Percentiles rank a stretch among this genome's conserved stretches.
Evolutionary conservation across 2,329 filamentous ascomycete species (phyloP).

Genomic region (Aureobasidium namibiae): DNA sequence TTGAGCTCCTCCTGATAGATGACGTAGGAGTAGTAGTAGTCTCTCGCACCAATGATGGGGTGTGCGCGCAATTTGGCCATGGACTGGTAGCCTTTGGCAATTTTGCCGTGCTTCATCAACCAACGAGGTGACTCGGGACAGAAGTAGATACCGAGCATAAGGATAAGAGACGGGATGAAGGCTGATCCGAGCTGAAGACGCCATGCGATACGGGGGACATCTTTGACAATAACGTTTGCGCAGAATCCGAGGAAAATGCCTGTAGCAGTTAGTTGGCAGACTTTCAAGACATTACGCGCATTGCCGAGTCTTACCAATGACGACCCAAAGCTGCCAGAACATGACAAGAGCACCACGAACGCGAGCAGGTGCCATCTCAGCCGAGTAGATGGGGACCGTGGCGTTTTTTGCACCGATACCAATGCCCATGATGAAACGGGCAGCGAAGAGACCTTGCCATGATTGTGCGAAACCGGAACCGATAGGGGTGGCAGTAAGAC

Average conservation of each 20-base stretch:
- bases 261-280: not conserved
- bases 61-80: conserved; percentile 31
- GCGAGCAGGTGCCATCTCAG: conserved; percentile 39
- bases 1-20: conserved; percentile 19
- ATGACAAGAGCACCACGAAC: conserved; percentile 63
- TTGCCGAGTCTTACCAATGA: conserved; percentile 15
- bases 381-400: conserved; percentile 36
- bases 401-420: conserved; percentile 37
- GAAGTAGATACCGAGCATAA: conserved; percentile 27
- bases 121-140: conserved; percentile 30
- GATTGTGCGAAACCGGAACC: conserved; percentile 54
- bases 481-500: conserved; percentile 55
- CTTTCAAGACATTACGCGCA: not conserved
- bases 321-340: conserved; percentile 66
- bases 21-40: conserved; percentile 22
- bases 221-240: conserved; percentile 56
- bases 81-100: conserved; percentile 33
- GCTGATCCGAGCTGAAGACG: conserved; percentile 62
- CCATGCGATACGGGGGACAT: conserved; percentile 54
- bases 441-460: conserved; percentile 52
- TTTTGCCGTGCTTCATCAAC: conserved; percentile 41
- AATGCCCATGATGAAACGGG: conserved; percentile 65
- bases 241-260: conserved; percentile 57
- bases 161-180: conserved; percentile 37
- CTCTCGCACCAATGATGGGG: conserved; percentile 23